These are phyloP conservation scores for Anethum foeniculum DNA, from an alignment of 140 eudicot genomes.

Conservation along the genomic window DNA sequence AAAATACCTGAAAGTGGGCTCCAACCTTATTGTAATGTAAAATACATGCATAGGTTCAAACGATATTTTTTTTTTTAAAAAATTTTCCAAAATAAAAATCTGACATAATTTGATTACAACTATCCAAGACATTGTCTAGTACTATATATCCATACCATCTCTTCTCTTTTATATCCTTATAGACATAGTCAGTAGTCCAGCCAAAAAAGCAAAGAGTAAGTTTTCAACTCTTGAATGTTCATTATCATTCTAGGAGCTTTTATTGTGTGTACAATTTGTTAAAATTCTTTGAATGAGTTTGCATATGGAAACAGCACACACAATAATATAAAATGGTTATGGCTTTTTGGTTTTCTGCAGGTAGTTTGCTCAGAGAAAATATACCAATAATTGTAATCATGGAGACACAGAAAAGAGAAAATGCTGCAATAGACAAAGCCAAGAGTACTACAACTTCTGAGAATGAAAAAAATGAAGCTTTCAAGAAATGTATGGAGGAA, in stretches of 20 bases:
- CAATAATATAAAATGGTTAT: background rate
- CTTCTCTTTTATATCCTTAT: background rate
- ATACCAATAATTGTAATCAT: background rate
- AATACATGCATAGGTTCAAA: no score
- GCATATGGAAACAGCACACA: no score
- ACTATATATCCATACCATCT: background rate
- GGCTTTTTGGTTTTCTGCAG: slow-evolving; percentile 17
- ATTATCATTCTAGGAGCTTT: background rate
- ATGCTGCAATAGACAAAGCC: background rate
- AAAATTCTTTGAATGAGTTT: background rate
- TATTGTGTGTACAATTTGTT: background rate
- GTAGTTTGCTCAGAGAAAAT: slow-evolving; percentile 1
- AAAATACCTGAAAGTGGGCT: no score
- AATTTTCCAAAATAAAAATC: no score
- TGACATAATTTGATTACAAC: no score
- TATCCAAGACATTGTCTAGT: no score
- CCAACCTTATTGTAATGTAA: no score
- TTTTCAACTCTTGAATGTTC: background rate
- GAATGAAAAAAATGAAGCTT: slow-evolving; percentile 21
- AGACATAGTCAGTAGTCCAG: no score
- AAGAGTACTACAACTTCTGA: background rate
- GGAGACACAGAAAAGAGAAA: slow-evolving; percentile 11
- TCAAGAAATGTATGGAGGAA: slow-evolving; percentile 48
- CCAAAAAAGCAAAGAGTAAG: background rate
- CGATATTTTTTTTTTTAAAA: no score